Evolutionary conservation across 2,329 filamentous ascomycete species (phyloP).

Genomic region (Pseudogymnoascus sp.): DNA sequence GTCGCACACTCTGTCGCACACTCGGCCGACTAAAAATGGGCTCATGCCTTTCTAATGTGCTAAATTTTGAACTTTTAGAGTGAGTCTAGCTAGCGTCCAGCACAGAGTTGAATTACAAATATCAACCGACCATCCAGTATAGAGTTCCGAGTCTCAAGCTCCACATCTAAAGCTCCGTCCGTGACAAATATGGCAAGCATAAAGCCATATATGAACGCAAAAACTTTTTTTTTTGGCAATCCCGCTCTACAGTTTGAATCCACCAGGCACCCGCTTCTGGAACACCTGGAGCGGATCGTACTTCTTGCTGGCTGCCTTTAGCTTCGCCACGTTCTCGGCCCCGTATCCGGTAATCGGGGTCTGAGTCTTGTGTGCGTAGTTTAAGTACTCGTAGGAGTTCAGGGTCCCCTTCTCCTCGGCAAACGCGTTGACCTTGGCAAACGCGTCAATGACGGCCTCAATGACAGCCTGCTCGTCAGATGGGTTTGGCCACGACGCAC

Average conservation of each 20-base stretch:
- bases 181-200: background rate
- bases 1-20: background rate
- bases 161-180: background rate
- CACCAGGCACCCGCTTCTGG: conserved; percentile 21
- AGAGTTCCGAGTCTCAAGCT: background rate
- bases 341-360: conserved; percentile 38
- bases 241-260: conserved; percentile 14
- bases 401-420: conserved; percentile 2
- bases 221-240: background rate
- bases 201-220: background rate
- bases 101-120: background rate
- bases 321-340: conserved; percentile 29
- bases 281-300: conserved; percentile 34
- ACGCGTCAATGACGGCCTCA: background rate
- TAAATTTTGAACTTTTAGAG: background rate
- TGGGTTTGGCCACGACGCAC: background rate
- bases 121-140: background rate
- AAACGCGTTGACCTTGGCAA: background rate
- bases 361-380: conserved; percentile 39
- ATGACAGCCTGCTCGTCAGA: conserved; percentile 4
- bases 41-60: background rate
- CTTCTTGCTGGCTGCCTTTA: conserved; percentile 27
- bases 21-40: background rate
- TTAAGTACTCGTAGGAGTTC: conserved; percentile 32
- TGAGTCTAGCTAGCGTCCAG: background rate